Base-by-base conservation (phyloP, 2,329 filamentous ascomycete genomes). In the Fusarium odoratissimum region DNA sequence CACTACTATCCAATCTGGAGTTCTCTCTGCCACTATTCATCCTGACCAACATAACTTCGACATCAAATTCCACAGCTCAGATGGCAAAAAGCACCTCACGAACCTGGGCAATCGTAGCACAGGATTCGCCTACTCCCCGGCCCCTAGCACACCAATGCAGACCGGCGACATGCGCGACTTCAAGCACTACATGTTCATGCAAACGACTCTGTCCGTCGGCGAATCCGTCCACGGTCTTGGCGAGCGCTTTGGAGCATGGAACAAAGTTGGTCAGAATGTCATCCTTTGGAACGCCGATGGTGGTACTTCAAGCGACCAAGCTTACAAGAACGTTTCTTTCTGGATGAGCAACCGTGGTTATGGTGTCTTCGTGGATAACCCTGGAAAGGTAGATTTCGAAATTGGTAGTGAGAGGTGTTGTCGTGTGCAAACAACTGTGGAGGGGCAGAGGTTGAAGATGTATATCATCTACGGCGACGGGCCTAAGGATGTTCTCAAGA, bases 161-260 rank as follows among this genome's bases (percentile, higher is more conserved):
- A 76, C 76, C 30, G 81, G 73, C 42, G 80, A 79, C 55, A 80
- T 83, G 80, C 74, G 79, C 31, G 80, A 86, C 74, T 84, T 88
- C 71, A 81, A 85, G 60, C 88, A 89, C 77, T 88, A 88, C 79
- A 85, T 89, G 72, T 89, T 89, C 75, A 86, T 87, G 35, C 87
- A 89, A 78, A 89, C 87, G 2, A 85, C 83, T 9, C 82, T 90
- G 4, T 81, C 83, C 6, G 87, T 89, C 1, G 88, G 88, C 33
- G 93, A 95, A 80, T 89, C 90, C 1, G 86, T 95, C 19, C 92
- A 93, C 79, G 92, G 93, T 1, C 86, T 95, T 8, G 93, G 92
- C 3, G 92, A 95, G 81, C 86, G 93, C 19, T 95, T 95, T 77
- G 92, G 92, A 1, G 89, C 91, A 11, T 93, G 92, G 81, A 92